A percentile compares a stretch with the other conserved stretches of the same genome.
These are phyloP conservation scores for Phylloporus sp. DNA, from an alignment of 768 basidiomycete species.

Conservation along the genomic window DNA sequence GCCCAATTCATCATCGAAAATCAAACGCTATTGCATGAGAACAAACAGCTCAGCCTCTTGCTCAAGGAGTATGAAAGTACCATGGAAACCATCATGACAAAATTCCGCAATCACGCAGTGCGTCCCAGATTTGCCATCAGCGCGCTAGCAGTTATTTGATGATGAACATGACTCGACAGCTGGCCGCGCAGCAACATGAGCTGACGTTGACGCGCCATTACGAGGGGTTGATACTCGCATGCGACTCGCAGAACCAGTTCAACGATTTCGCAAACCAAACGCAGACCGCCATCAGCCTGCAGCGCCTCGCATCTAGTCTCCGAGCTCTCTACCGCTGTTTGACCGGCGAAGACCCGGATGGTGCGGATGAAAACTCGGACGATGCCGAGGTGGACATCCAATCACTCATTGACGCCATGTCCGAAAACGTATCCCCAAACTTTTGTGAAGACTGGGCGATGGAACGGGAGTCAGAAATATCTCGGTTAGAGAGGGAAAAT, in stretches of 20 bases:
- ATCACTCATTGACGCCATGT: conserved; percentile 41
- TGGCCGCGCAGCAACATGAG: conserved; percentile 91
- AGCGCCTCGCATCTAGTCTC: conserved; percentile 65
- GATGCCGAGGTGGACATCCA: conserved; percentile 40
- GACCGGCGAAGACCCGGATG: conserved; percentile 52
- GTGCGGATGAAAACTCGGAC: conserved; percentile 24
- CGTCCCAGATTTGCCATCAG: conserved; percentile 29
- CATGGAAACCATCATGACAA: conserved; percentile 94
- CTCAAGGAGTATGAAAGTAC: conserved; percentile 94
- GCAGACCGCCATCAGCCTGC: conserved; percentile 61
- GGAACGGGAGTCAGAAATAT: conserved; percentile 85
- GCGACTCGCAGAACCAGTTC: conserved; percentile 54
- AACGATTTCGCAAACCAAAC: conserved; percentile 56
- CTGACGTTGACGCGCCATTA: conserved; percentile 86
- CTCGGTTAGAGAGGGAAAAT: conserved; percentile 81
- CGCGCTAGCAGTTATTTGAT: conserved; percentile 2
- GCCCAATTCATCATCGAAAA: conserved; percentile 93
- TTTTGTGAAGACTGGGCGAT: conserved; percentile 76
- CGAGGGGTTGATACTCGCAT: conserved; percentile 69
- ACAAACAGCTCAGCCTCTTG: conserved; percentile 85
- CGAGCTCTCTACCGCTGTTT: conserved; percentile 70
- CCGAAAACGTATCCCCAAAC: conserved; percentile 36
- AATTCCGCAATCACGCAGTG: conserved; percentile 90
- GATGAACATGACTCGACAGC: conserved; percentile 39
- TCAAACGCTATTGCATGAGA: conserved; percentile 87